Base-by-base conservation (phyloP, 441 rosid species). In the Rhodomyrtus psidioides region DNA sequence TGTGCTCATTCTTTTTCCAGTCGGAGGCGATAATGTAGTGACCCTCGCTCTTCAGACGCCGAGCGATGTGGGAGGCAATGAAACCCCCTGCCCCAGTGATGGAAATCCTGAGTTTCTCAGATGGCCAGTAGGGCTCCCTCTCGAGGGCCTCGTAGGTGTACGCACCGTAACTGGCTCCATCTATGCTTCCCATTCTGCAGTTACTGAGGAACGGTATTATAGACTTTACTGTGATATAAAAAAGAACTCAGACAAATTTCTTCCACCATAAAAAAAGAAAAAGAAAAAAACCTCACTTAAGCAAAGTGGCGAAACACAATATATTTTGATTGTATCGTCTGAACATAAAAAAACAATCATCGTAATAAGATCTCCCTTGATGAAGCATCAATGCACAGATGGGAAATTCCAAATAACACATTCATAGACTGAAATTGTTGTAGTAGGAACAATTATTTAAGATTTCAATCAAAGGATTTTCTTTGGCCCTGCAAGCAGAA, bases 1-100 rank as follows among this genome's bases (percentile, higher is more conserved):
- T 97, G 93, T 97, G 99, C 88, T 97, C 99, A 42, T 97, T 97
- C 96, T 96, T 97, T 94, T 97, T 97, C 99, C 99, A 96, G 87
- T 93, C 97, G 8, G 97, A 93, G 83, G 97, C 96, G 57, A 94
- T 91, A 53, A 94, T 93, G 92, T 92, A 94, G 87, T 93, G 97
- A 0, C 97, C 97, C 88, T 97, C 99, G 12, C 92, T 91, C 93
- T 95, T 96, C 91, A 95, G 82, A 86, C 96, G 96, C 44, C 95
- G 94, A 87, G 99, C 98, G 84, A 97, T 93, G 93, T 96, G 99
- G 82, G 98, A 96, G n/a, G 98, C 98, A 16, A 97, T 97, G 90
- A 97, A 96, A 44, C 99, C 99, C 46, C 98, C 99, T 2, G 99
- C 96, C 2, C 99, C 97, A 2, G 98, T 97, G 49, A 97, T 91